These are phyloP conservation scores for Austroboletus novae-zelandiae DNA, from an alignment of 1,284 basidiomycete genomes.

Conservation along the genomic window DNA sequence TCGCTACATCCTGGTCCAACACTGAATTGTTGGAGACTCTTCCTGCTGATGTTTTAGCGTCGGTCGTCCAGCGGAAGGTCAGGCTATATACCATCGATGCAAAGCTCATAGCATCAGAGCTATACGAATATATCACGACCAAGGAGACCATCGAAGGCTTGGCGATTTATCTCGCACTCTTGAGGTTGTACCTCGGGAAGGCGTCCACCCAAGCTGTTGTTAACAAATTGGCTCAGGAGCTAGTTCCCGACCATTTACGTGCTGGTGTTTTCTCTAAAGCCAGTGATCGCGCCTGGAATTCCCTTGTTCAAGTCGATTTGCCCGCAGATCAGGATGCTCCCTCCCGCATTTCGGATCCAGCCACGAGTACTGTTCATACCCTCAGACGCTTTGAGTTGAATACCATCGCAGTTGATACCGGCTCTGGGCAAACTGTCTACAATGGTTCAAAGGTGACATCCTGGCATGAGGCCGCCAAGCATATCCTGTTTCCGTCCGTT, in stretches of 20 bases:
- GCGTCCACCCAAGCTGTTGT: conserved; percentile 54
- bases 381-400: conserved; percentile 69
- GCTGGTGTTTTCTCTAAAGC: conserved; percentile 47
- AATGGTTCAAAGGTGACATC: conserved; percentile 63
- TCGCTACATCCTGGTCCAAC: conserved; percentile 60
- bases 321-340: conserved; percentile 10
- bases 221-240: conserved; percentile 45
- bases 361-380: conserved; percentile 26
- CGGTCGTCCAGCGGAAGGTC: conserved; percentile 49
- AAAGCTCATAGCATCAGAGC: conserved; percentile 39
- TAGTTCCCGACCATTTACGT: conserved; percentile 41
- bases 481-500: conserved; percentile 85
- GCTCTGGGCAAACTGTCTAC: conserved; percentile 51
- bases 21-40: conserved; percentile 60
- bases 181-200: conserved; percentile 69
- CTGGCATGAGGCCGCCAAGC: conserved; percentile 89
- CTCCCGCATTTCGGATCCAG: conserved; percentile 17
- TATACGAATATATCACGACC: conserved; percentile 32
- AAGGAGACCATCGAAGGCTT: conserved; percentile 49
- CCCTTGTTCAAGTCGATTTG: conserved; percentile 52
- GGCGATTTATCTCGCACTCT: conserved; percentile 61
- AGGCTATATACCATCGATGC: conserved; percentile 61
- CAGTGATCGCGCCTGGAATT: conserved; percentile 54
- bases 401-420: conserved; percentile 61
- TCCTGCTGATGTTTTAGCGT: conserved; percentile 38